A percentile compares a stretch with the other conserved stretches of the same genome.
These are phyloP conservation scores for Ceraceosorus bombacis DNA, from an alignment of 1,284 basidiomycete genomes.

Conservation along the genomic window DNA sequence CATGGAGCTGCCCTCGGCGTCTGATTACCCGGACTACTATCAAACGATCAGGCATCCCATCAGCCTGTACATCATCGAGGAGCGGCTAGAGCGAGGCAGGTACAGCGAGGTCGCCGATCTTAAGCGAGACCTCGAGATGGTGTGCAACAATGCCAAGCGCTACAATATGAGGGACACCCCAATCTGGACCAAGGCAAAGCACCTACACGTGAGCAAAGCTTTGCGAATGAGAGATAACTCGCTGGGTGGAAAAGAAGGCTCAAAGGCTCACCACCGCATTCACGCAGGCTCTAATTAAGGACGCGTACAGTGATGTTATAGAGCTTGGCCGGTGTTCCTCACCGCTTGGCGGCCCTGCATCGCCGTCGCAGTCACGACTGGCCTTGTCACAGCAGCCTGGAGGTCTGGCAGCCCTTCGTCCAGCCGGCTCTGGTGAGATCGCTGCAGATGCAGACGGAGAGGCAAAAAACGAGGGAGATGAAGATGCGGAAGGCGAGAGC, in stretches of 20 bases:
- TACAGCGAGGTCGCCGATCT: constrained; percentile 67
- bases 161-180: constrained; percentile 80
- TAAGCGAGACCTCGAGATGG: constrained; percentile 71
- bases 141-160: constrained; percentile 79
- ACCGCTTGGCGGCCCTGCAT: neutral
- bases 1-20: constrained; percentile 65
- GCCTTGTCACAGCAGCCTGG: neutral
- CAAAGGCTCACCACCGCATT: too few relatives aligned
- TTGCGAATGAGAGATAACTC: neutral
- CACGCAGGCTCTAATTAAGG: constrained; percentile 27
- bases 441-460: constrained; percentile 2
- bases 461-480: constrained; percentile 4
- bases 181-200: constrained; percentile 75
- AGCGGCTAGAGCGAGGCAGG: constrained; percentile 59
- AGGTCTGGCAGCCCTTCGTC: neutral
- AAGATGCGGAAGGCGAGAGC: constrained; percentile 2
- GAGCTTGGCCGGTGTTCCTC: constrained; percentile 8
- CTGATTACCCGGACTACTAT: constrained; percentile 86
- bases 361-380: neutral
- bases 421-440: neutral
- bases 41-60: constrained; percentile 74
- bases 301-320: constrained; percentile 30
- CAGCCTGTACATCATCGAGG: constrained; percentile 69
- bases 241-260: neutral
- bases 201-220: constrained; percentile 54